Percentiles rank a stretch among this genome's conserved stretches.
phyloP scores from a whole-genome alignment of 495 filamentous ascomycete species.

The Penicillium waksmanii region DNA sequence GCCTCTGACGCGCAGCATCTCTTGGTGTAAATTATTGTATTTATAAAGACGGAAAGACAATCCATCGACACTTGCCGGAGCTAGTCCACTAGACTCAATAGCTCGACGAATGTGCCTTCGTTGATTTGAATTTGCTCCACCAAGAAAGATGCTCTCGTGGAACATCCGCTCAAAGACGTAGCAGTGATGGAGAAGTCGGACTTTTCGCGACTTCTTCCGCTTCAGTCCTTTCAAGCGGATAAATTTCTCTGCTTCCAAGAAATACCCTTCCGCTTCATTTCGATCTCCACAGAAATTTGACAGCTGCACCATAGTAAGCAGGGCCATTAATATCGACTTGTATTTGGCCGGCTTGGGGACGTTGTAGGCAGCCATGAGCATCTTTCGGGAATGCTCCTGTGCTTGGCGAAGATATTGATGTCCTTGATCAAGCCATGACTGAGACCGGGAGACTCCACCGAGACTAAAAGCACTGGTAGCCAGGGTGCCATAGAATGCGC shows the following conservation, averaged over 20 bases:
- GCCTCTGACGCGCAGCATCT: constrained; percentile 28
- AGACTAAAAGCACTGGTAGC: constrained; percentile 31
- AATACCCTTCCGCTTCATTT: constrained; percentile 23
- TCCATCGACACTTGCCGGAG: constrained; percentile 22
- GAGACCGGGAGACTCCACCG: constrained; percentile 23
- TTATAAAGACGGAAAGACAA: constrained; percentile 31
- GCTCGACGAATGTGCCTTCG: constrained; percentile 17
- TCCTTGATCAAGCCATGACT: constrained; percentile 23
- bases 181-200: constrained; percentile 35
- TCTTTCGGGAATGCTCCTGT: constrained; percentile 21
- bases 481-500: constrained; percentile 27
- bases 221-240: constrained; percentile 29
- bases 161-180: constrained; percentile 35
- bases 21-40: constrained; percentile 26
- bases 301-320: constrained; percentile 30
- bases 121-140: constrained; percentile 22
- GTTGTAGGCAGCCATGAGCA: constrained; percentile 23
- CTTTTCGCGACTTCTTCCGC: constrained; percentile 29
- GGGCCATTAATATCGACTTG: constrained; percentile 34
- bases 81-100: constrained; percentile 25
- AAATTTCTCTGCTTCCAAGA: constrained; percentile 33
- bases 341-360: constrained; percentile 30
- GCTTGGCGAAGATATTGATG: constrained; percentile 23
- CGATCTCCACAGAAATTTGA: constrained; percentile 23
- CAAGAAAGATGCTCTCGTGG: constrained; percentile 33